phyloP scores from a whole-genome alignment of 805 yeast species.

The Pichia paraexigua region DNA sequence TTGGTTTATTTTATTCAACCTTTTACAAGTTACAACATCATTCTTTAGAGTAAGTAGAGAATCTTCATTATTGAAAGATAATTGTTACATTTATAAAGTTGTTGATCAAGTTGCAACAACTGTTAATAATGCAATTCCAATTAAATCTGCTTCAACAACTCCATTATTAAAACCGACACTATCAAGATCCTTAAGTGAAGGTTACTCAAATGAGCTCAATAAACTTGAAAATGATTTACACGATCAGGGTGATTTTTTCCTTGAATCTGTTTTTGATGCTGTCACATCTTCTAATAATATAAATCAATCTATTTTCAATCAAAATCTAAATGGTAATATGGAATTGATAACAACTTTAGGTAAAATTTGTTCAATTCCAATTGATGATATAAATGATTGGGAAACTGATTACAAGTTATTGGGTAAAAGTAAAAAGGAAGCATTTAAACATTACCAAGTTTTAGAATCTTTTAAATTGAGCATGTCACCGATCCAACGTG shows the following conservation, averaged over 20 bases:
- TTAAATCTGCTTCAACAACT: constrained; percentile 10
- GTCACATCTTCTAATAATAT: constrained; percentile 31
- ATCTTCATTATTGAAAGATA: constrained; percentile 20
- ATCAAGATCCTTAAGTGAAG: constrained; percentile 20
- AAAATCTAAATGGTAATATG: constrained; percentile 15
- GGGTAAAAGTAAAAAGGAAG: constrained; percentile 3
- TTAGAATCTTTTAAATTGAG: constrained; percentile 28
- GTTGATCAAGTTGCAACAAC: constrained; percentile 11
- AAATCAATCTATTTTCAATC: constrained; percentile 18
- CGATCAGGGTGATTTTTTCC: constrained; percentile 55
- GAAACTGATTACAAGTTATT: constrained; percentile 13
- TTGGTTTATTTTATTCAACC: constrained; percentile 42
- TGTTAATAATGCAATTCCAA: constrained; percentile 1
- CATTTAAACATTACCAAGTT: constrained; percentile 12
- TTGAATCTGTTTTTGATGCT: constrained; percentile 58
- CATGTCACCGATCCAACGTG: constrained; percentile 37
- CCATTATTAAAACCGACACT: constrained; percentile 17
- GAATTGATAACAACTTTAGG: constrained; percentile 22
- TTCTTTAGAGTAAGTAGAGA: constrained; percentile 24
- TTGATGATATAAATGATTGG: constrained; percentile 13
- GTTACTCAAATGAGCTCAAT: constrained; percentile 22
- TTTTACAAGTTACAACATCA: constrained; percentile 32
- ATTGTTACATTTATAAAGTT: constrained; percentile 1
- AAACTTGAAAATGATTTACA: constrained; percentile 37
- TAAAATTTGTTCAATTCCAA: constrained; percentile 23